Evolutionary conservation across 192 early-diverging fungal species (phyloP), one percentile per base, ranked within the genome.

Genomic region (Obelidium mucronatum): DNA sequence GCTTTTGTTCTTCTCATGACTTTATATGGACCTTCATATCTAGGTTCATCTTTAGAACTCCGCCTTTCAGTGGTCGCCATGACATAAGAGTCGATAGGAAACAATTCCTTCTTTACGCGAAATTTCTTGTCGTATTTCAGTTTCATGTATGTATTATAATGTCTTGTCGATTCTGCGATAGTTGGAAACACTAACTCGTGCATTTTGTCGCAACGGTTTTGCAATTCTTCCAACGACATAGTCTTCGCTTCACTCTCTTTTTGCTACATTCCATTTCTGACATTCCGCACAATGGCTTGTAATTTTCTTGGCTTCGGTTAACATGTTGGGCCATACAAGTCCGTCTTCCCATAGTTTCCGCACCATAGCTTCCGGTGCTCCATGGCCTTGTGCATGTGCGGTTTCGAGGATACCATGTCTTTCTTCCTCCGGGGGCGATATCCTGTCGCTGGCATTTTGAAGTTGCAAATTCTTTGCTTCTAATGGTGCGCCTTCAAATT

Each of bases 11-110:
- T 36, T 22, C 24, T 0, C 0, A 67, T 30, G 17, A 80, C 79
- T 19, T 73, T 82, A 56, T 55, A 81, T 17, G 78, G 78, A 42
- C 80, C 72, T 48, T 80, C 61, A 36, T 81, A 40, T n/a, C n/a
- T n/a, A n/a, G n/a, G n/a, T n/a, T n/a, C n/a, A n/a, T n/a, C n/a
- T n/a, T n/a, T n/a, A n/a, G 35, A 60, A 37, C 48, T 59, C 66
- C 22, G 51, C 48, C n/a, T 65, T 65, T 3, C 30, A 19, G 30
- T 71, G 39, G 44, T 78, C 54, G 3, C 78, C 72, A 17, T 70
- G 6, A 17, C 37, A 35, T 51, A 51, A 22, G 61, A 74, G 30
- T 67, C 65, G 30, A 78, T 74, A 37, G 44, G 24, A 35, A 58
- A 79, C 2, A 22, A 22, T 22, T 8, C 22, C 11, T 51, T 51